Evolutionary conservation across 176 grass and related monocot species (phyloP).

Genomic region (Phyllostachys edulis): DNA sequence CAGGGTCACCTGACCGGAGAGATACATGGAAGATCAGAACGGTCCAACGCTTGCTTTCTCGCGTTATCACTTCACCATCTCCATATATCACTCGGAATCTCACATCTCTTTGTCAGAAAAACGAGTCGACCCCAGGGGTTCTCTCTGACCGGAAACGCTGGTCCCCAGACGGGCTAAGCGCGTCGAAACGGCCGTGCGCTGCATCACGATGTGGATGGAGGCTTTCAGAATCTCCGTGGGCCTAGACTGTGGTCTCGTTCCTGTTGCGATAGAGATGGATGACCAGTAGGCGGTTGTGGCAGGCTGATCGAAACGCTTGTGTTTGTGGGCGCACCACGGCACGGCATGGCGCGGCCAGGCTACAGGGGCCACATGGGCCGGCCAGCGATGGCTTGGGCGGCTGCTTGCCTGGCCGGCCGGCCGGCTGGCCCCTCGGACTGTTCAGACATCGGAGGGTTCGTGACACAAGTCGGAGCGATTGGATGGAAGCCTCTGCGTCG

Average conservation of each 20-base stretch:
- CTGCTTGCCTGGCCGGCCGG: neutral
- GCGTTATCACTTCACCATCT: neutral
- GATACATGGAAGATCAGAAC: neutral
- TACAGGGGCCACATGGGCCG: constrained; percentile 10
- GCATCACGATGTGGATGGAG: constrained; percentile 5
- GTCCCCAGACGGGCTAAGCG: neutral
- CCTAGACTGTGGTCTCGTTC: constrained; percentile 31
- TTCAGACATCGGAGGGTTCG: neutral
- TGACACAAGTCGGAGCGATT: neutral
- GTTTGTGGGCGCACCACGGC: neutral
- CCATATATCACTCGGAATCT: neutral
- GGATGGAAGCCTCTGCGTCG: neutral
- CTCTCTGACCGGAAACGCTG: neutral
- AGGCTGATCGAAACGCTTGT: neutral
- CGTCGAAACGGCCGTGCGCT: neutral
- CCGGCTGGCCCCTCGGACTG: neutral
- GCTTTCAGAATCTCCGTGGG: constrained; percentile 9
- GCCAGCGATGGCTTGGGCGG: neutral
- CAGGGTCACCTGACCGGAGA: constrained; percentile 3
- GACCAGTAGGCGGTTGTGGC: neutral
- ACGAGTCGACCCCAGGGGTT: neutral
- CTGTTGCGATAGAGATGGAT: constrained; percentile 31
- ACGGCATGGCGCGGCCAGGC: neutral
- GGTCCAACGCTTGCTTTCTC: constrained; percentile 36
- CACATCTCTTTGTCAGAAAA: constrained; percentile 1